Base-by-base conservation (phyloP, 345 rosid genomes). In the Mangifera indica region DNA sequence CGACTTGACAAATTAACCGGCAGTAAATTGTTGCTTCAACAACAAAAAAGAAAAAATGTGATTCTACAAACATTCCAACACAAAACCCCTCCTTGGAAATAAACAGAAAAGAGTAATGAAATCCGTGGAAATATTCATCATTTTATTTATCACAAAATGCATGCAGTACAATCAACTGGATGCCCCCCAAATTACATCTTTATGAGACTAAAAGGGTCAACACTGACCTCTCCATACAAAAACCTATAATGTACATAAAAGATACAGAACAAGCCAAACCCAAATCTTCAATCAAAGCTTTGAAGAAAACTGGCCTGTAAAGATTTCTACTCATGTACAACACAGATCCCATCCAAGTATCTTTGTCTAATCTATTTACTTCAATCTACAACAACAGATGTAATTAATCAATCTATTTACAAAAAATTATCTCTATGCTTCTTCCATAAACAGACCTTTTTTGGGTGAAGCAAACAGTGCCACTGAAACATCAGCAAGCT, bases 381-480 rank as follows among this genome's bases (percentile, higher is more conserved):
- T 11, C 1, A 66, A 75, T 72, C 70, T 76, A 72, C 80, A 80
- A 65, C 72, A 72, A 69, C 75, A 69, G 59, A 57, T 45, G 42
- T 37, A 37, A 37, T 37, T 9, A 37, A 37, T 46, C 10, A 40
- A 54, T 10, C 29, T 74, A 64, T 78, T 21, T 70, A 78, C 77
- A 51, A 15, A 46, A 37, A 12, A 22, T 13, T 40, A 4, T 13
- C 5, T 65, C 52, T 44, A 12, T n/a, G 13, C 25, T 10, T 29
- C 67, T 29, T 60, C 74, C 67, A 60, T 21, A 51, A 60, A 71
- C 10, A 71, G 74, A 24, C 10, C 66, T 26, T 75, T 76, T 52
- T 42, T 69, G 5, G 79, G 84, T 22, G 81, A 82, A 56, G 81
- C 52, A 63, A 91, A 91, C 74, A 91, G 74, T 7, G 87, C 83